A percentile compares a stretch with the other conserved stretches of the same genome.
Evolutionary conservation across 805 yeast species (phyloP).

Genomic region (Pichia eremophila): DNA sequence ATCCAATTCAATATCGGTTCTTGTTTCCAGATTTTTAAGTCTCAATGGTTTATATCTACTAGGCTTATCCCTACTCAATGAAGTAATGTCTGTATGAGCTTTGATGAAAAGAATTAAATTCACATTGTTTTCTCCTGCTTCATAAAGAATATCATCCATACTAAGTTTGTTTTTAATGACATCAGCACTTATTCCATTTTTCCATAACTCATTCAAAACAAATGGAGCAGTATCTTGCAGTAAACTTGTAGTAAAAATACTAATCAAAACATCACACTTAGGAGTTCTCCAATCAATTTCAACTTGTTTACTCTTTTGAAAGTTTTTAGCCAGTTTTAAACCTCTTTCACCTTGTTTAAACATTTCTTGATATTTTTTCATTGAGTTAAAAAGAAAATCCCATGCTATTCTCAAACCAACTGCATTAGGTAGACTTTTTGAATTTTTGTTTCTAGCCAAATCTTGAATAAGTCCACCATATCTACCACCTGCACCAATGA

Average conservation of each 20-base stretch:
- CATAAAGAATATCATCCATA: constrained; percentile 54
- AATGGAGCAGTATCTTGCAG: constrained; percentile 56
- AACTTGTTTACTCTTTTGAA: constrained; percentile 23
- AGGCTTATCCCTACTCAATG: constrained; percentile 21
- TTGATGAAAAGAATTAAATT: constrained; percentile 72
- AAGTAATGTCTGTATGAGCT: constrained; percentile 38
- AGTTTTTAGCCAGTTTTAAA: constrained; percentile 19
- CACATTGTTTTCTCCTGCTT: constrained; percentile 61
- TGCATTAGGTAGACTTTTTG: constrained; percentile 38
- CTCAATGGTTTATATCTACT: constrained; percentile 68
- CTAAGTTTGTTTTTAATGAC: constrained; percentile 34
- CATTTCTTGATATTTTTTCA: constrained; percentile 37
- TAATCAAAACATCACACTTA: constrained; percentile 75
- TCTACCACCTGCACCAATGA: constrained; percentile 89
- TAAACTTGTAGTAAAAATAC: constrained; percentile 51
- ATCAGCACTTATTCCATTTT: constrained; percentile 72
- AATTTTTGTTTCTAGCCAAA: constrained; percentile 42
- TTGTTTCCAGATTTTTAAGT: constrained; percentile 51
- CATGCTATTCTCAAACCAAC: constrained; percentile 85
- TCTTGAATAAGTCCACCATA: constrained; percentile 67
- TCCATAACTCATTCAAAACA: constrained; percentile 62
- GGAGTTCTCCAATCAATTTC: constrained; percentile 36
- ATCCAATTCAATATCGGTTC: constrained; percentile 64
- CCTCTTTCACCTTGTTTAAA: constrained; percentile 17
- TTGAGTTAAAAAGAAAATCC: constrained; percentile 48